Evolutionary conservation across 2,329 filamentous ascomycete genomes (phyloP).

Genomic region (Rutstroemia sp.): DNA sequence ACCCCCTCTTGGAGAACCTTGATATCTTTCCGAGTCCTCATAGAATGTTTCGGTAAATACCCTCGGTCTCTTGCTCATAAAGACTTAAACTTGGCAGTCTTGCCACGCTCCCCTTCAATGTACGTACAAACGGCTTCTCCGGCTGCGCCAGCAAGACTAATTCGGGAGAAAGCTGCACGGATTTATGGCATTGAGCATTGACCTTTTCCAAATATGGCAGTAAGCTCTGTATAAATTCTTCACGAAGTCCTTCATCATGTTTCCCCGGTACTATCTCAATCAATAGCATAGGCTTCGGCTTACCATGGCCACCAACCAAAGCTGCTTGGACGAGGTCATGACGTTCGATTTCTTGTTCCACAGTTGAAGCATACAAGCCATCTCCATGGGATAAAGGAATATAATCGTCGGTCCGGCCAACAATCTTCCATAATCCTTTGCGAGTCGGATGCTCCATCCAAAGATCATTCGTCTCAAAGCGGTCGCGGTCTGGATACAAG

Average conservation of each 20-base stretch:
- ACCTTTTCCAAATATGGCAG: neutral
- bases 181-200: neutral
- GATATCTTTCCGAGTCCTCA: neutral
- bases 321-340: constrained; percentile 1
- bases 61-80: neutral
- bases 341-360: constrained; percentile 5
- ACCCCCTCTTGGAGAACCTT: neutral
- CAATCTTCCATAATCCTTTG: constrained; percentile 8
- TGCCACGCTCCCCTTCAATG: neutral
- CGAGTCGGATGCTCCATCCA: constrained; percentile 9
- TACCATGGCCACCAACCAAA: neutral
- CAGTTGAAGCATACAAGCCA: neutral
- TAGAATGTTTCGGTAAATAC: neutral
- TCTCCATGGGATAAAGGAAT: constrained; percentile 3
- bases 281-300: neutral
- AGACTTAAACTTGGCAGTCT: neutral
- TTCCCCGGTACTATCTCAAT: neutral
- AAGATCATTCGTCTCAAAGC: constrained; percentile 4
- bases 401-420: constrained; percentile 10
- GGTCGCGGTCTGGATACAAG: neutral
- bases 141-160: neutral
- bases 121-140: neutral
- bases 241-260: neutral
- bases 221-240: neutral
- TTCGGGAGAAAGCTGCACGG: neutral